Evolutionary conservation across 208 protist species (phyloP).

Genomic region (Leishmania major): DNA sequence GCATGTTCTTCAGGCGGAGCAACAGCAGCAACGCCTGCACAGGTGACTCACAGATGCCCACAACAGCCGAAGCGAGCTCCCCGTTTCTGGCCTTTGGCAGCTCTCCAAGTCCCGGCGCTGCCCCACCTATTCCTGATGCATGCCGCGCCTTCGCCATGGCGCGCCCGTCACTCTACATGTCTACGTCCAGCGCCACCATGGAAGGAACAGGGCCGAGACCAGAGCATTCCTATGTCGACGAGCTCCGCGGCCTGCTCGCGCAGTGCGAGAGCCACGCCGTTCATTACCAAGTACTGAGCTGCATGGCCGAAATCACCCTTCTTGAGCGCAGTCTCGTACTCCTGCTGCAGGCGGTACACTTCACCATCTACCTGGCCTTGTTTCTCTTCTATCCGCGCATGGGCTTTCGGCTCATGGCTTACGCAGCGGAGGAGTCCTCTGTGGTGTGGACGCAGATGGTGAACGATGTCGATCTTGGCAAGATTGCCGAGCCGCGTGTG

Average conservation of each 20-base stretch:
- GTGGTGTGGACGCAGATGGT: conserved; percentile 89
- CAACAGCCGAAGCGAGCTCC: conserved; percentile 22
- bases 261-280: conserved; percentile 71
- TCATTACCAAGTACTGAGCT: conserved; percentile 62
- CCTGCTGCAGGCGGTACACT: conserved; percentile 52
- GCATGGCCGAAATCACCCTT: conserved; percentile 64
- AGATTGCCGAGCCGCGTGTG: conserved; percentile 50
- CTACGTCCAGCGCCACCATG: not conserved
- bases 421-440: conserved; percentile 78
- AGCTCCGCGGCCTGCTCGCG: conserved; percentile 57
- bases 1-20: conserved; percentile 43
- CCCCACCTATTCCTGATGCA: not conserved
- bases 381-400: conserved; percentile 71
- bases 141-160: not conserved
- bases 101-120: too few relatives aligned
- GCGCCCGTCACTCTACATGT: conserved; percentile 2
- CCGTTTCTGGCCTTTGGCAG: conserved; percentile 13
- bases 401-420: conserved; percentile 76
- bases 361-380: conserved; percentile 48
- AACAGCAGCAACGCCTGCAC: not conserved
- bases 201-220: not conserved
- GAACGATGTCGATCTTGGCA: conserved; percentile 81
- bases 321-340: conserved; percentile 57
- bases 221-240: conserved; percentile 32
- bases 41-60: not conserved